phyloP scores from a whole-genome alignment of 768 basidiomycete species.

The Agrocybe chaxingu region DNA sequence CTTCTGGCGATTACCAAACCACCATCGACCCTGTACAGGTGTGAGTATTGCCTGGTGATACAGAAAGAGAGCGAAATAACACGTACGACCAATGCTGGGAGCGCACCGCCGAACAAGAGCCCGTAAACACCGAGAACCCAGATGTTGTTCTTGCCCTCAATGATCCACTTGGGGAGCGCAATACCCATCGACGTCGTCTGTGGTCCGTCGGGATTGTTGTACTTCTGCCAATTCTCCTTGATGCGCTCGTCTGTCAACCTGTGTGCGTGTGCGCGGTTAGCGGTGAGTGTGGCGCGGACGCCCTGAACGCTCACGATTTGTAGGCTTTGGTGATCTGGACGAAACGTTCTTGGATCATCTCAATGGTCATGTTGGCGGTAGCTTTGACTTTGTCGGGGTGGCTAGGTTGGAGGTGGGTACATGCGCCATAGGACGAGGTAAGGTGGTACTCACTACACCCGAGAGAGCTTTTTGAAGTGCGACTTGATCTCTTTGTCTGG shows the following conservation, averaged over 20 bases:
- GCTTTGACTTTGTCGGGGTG: slow-evolving; percentile 96
- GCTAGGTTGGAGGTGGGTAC: slow-evolving; percentile 35
- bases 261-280: slow-evolving; percentile 4
- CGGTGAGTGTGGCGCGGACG: neutral
- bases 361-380: slow-evolving; percentile 77
- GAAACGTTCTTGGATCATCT: slow-evolving; percentile 82
- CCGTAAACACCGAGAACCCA: slow-evolving; percentile 91
- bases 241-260: slow-evolving; percentile 92
- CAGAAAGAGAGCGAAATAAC: slow-evolving; percentile 23
- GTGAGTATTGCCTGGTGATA: neutral
- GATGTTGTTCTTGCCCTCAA: slow-evolving; percentile 87
- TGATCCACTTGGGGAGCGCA: slow-evolving; percentile 90
- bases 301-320: slow-evolving; percentile 65
- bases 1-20: slow-evolving; percentile 87
- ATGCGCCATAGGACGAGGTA: neutral
- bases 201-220: slow-evolving; percentile 95
- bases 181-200: slow-evolving; percentile 94
- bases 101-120: slow-evolving; percentile 78
- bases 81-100: slow-evolving; percentile 76
- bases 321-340: slow-evolving; percentile 97
- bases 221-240: slow-evolving; percentile 84
- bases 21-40: slow-evolving; percentile 75
- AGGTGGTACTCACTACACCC: slow-evolving; percentile 61
- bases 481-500: slow-evolving; percentile 93
- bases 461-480: slow-evolving; percentile 89